Evolutionary conservation across 176 grass and related monocot species (phyloP).

Genomic region (Alopecurus myosuroides): DNA sequence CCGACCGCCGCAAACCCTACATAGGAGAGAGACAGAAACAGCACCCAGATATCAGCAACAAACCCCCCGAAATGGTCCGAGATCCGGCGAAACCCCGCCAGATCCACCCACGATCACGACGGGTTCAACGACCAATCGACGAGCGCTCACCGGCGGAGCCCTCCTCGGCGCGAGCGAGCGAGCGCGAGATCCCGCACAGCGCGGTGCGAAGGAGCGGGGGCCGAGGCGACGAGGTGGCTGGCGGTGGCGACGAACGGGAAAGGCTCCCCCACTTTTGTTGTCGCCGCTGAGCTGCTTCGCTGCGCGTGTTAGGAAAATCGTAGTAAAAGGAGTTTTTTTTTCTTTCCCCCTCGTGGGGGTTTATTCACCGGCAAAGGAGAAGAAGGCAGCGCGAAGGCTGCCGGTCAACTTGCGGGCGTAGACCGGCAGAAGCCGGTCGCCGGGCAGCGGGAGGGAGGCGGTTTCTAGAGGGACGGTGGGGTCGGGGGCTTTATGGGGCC

Average conservation of each 20-base stretch:
- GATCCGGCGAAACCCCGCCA: constrained; percentile 27
- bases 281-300: constrained; percentile 22
- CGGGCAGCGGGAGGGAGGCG: neutral
- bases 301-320: constrained; percentile 20
- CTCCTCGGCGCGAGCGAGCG: neutral
- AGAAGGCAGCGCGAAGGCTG: constrained; percentile 6
- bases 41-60: neutral
- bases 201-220: neutral
- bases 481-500: neutral
- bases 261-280: constrained; percentile 39
- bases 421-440: constrained; percentile 35
- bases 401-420: constrained; percentile 12
- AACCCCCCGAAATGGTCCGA: constrained; percentile 10
- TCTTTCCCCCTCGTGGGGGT: neutral
- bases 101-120: constrained; percentile 27
- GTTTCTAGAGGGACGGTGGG: constrained; percentile 23
- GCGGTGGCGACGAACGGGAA: constrained; percentile 26
- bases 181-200: constrained; percentile 37
- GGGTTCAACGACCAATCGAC: neutral
- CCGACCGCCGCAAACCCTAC: constrained; percentile 30
- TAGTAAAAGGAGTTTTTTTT: neutral
- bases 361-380: constrained; percentile 24
- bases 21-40: neutral
- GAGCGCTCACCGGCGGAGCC: constrained; percentile 18
- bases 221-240: constrained; percentile 3